Percentiles rank a stretch among this genome's conserved stretches.
phyloP scores from a whole-genome alignment of 306 rosid species.

The Canavalia ensiformis region DNA sequence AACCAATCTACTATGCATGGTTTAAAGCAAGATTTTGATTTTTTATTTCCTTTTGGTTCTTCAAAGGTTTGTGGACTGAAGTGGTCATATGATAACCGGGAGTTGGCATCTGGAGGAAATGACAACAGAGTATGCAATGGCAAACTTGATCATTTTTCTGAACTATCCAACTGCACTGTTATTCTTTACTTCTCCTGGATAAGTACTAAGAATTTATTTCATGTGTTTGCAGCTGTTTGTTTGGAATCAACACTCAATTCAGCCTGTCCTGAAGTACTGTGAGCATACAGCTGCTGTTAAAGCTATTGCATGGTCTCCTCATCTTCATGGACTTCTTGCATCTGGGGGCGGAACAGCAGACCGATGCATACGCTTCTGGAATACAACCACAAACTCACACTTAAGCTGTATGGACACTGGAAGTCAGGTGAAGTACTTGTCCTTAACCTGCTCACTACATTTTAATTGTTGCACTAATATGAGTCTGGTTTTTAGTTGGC shows the following conservation, averaged over 20 bases:
- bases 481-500: background rate
- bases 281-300: constrained; percentile 99
- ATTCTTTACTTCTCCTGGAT: constrained; percentile 45
- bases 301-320: constrained; percentile 99
- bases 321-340: constrained; percentile 99
- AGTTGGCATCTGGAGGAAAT: constrained; percentile 98
- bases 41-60: constrained; percentile 44
- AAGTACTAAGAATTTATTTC: constrained; percentile 41
- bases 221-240: constrained; percentile 74
- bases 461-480: background rate
- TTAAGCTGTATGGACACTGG: constrained; percentile 97
- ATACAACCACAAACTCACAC: constrained; percentile 93
- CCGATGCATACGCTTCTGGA: constrained; percentile 97
- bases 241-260: constrained; percentile 98
- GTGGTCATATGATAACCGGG: constrained; percentile 98
- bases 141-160: constrained; percentile 32
- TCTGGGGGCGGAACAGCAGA: constrained; percentile 99
- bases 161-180: constrained; percentile 36
- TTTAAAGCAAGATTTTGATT: constrained; percentile 37
- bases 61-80: constrained; percentile 93
- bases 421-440: constrained; percentile 82
- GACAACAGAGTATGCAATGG: constrained; percentile 84
- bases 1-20: constrained; percentile 10
- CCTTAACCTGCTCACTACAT: constrained; percentile 25
- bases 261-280: constrained; percentile 91